phyloP scores from a whole-genome alignment of 805 yeast species.

The Candida caryicola region DNA sequence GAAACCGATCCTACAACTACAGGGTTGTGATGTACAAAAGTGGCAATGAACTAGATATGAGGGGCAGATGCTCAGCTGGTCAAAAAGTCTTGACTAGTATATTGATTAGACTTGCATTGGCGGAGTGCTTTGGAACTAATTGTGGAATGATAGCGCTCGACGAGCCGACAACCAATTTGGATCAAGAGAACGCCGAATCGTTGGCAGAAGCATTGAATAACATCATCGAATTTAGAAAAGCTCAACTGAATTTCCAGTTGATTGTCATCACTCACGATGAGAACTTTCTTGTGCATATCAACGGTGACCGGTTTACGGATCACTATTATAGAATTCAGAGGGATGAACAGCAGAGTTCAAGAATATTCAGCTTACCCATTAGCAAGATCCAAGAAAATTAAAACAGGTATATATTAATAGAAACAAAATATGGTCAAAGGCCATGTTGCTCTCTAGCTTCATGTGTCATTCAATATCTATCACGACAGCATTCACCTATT shows the following conservation, averaged over 20 bases:
- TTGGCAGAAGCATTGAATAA: slow-evolving; percentile 75
- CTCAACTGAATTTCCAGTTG: slow-evolving; percentile 86
- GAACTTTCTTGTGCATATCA: slow-evolving; percentile 78
- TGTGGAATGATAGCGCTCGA: slow-evolving; percentile 96
- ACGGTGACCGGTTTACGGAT: slow-evolving; percentile 81
- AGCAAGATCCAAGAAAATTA: slow-evolving; percentile 35
- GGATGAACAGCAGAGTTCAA: slow-evolving; percentile 77
- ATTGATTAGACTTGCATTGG: slow-evolving; percentile 83
- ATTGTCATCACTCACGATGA: slow-evolving; percentile 97
- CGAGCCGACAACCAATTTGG: slow-evolving; percentile 96
- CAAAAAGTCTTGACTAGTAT: slow-evolving; percentile 93
- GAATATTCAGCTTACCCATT: slow-evolving; percentile 53
- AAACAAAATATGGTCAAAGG: no score
- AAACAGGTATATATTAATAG: not conserved
- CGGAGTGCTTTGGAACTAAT: slow-evolving; percentile 92
- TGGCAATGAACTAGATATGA: slow-evolving; percentile 91
- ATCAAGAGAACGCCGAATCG: slow-evolving; percentile 82
- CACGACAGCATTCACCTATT: no score
- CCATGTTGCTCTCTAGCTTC: no score
- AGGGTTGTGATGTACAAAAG: slow-evolving; percentile 94
- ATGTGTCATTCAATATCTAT: no score
- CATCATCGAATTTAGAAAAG: slow-evolving; percentile 70
- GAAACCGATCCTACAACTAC: slow-evolving; percentile 77
- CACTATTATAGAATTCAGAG: slow-evolving; percentile 80
- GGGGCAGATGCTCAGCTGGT: slow-evolving; percentile 98